These are phyloP conservation scores for Ceratopteris richardii DNA, from an alignment of 75 land plant genomes.

Conservation along the genomic window DNA sequence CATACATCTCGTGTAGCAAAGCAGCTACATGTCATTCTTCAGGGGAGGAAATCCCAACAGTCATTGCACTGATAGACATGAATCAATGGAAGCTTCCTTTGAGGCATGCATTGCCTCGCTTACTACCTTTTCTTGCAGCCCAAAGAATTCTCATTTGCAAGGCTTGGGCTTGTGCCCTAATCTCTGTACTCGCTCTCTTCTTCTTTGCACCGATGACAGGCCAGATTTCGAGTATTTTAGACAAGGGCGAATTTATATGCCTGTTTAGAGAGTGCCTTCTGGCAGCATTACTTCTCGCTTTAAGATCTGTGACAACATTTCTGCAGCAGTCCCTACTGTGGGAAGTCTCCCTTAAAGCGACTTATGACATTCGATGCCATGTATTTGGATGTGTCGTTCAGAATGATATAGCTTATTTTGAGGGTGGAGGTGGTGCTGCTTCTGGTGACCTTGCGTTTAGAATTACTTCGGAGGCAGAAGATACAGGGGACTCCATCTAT, in stretches of 20 bases:
- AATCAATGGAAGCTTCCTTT: constrained; percentile 17
- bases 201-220: constrained; percentile 50
- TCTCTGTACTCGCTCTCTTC: constrained; percentile 64
- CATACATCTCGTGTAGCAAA: too few species aligned
- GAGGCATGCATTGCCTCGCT: constrained; percentile 14
- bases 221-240: constrained; percentile 24
- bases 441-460: constrained; percentile 75
- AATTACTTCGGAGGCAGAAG: constrained; percentile 73
- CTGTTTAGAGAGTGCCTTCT: constrained; percentile 23
- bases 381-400: constrained; percentile 55
- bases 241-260: constrained; percentile 10
- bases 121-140: constrained; percentile 49
- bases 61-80: too few species aligned
- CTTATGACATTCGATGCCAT: constrained; percentile 36
- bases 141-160: constrained; percentile 33
- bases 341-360: constrained; percentile 61
- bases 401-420: constrained; percentile 72
- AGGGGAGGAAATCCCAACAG: too few species aligned
- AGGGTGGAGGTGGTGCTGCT: constrained; percentile 43
- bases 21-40: too few species aligned
- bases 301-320: constrained; percentile 37
- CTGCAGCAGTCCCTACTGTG: constrained; percentile 81
- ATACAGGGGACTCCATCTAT: constrained; percentile 68
- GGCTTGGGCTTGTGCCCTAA: constrained; percentile 60
- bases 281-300: constrained; percentile 26